Conservation (phyloP, 2,329 filamentous ascomycete species). For the Penicillium occitanis region DNA sequence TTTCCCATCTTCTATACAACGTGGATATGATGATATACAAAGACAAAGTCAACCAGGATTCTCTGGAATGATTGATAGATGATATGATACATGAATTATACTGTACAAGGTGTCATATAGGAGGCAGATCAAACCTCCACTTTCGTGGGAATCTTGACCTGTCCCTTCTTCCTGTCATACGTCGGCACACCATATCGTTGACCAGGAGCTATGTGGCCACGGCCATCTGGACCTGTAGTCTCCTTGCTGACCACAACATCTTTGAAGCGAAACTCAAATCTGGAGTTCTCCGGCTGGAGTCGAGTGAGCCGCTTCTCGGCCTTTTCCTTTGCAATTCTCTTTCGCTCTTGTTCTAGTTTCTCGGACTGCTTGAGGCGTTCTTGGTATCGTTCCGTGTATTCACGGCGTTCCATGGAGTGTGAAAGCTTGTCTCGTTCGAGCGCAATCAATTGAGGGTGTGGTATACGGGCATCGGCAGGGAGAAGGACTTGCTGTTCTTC, state of each 20-base stretch:
- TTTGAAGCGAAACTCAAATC: slow-evolving; percentile 62
- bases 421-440: slow-evolving; percentile 47
- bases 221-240: slow-evolving; percentile 56
- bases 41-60: background rate
- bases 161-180: slow-evolving; percentile 62
- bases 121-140: slow-evolving; percentile 48
- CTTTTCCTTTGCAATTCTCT: slow-evolving; percentile 40
- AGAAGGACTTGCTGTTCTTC: slow-evolving; percentile 54
- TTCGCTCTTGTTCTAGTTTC: slow-evolving; percentile 42
- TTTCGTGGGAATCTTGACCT: slow-evolving; percentile 62
- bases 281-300: slow-evolving; percentile 47
- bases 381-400: slow-evolving; percentile 42
- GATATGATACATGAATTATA: slow-evolving; percentile 12
- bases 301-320: slow-evolving; percentile 47
- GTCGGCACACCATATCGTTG: slow-evolving; percentile 63
- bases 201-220: slow-evolving; percentile 55
- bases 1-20: background rate
- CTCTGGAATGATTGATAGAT: background rate
- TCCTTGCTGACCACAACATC: slow-evolving; percentile 56
- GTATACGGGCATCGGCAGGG: slow-evolving; percentile 63
- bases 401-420: slow-evolving; percentile 35
- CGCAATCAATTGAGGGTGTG: slow-evolving; percentile 60
- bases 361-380: slow-evolving; percentile 45
- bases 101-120: background rate
- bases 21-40: background rate